A percentile compares a stretch with the other conserved stretches of the same genome.
Conservation (phyloP, 2,329 filamentous ascomycete species). For the Fusarium chlamydosporum region DNA sequence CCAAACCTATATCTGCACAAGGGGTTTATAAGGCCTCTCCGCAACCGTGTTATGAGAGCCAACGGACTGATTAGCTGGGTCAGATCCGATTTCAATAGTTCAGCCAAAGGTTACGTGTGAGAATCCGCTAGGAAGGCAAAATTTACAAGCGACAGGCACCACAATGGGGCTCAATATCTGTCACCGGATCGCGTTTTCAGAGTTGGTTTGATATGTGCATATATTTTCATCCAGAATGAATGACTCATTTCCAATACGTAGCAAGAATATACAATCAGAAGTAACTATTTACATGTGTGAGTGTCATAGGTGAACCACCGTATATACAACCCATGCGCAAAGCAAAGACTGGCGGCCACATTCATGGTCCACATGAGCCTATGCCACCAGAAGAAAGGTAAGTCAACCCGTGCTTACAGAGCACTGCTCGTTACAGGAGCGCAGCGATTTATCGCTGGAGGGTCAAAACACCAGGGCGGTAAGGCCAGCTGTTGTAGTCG, state of each 20-base stretch:
- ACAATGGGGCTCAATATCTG: too few species aligned
- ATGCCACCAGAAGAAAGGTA: not conserved
- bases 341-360: constrained; percentile 13
- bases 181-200: too few species aligned
- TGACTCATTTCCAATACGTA: constrained; percentile 1
- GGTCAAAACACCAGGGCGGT: constrained; percentile 30
- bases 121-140: too few species aligned
- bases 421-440: constrained; percentile 1
- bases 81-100: too few species aligned
- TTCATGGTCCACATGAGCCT: not conserved
- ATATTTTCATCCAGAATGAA: constrained; percentile 22
- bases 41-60: too few species aligned
- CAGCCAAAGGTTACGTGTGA: too few species aligned
- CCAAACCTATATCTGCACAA: too few species aligned
- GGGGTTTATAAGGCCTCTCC: too few species aligned
- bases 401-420: constrained; percentile 1
- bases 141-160: too few species aligned
- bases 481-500: constrained; percentile 58
- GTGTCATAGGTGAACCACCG: constrained; percentile 14
- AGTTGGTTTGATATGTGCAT: constrained; percentile 5
- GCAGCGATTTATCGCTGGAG: constrained; percentile 10
- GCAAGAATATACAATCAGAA: constrained; percentile 26
- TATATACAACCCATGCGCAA: constrained; percentile 5
- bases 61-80: too few species aligned
- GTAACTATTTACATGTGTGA: constrained; percentile 30